Evolutionary conservation across 179 eudicot species (phyloP).

Genomic region (Actinidia chinensis): DNA sequence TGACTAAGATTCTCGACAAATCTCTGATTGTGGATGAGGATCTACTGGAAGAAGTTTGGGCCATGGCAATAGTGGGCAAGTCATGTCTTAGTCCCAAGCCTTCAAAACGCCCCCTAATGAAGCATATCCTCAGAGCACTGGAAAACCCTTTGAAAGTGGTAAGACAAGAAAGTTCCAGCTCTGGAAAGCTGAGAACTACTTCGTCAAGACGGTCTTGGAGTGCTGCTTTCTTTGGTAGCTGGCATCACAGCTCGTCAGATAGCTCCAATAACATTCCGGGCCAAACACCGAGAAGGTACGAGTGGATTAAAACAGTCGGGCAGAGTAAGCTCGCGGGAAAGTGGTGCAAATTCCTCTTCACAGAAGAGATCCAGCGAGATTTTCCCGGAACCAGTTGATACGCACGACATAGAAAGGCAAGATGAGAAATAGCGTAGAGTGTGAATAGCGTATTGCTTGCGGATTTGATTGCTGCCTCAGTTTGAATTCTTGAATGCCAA

Average conservation of each 20-base stretch:
- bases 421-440: slow-evolving; percentile 30
- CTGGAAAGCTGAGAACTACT: slow-evolving; percentile 59
- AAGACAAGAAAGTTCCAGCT: slow-evolving; percentile 60
- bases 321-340: slow-evolving; percentile 57
- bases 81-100: slow-evolving; percentile 83
- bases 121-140: slow-evolving; percentile 70
- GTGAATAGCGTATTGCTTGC: background rate
- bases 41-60: slow-evolving; percentile 88
- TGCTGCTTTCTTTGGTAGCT: slow-evolving; percentile 77
- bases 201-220: slow-evolving; percentile 79
- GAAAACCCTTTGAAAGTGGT: slow-evolving; percentile 92
- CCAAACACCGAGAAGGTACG: slow-evolving; percentile 35
- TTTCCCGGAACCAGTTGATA: slow-evolving; percentile 59
- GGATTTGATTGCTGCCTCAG: background rate
- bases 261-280: slow-evolving; percentile 25
- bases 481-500: background rate
- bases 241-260: slow-evolving; percentile 69
- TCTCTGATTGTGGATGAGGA: slow-evolving; percentile 76
- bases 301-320: slow-evolving; percentile 47
- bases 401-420: slow-evolving; percentile 49
- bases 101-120: slow-evolving; percentile 76
- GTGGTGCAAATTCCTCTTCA: slow-evolving; percentile 50
- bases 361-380: slow-evolving; percentile 64
- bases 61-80: slow-evolving; percentile 80
- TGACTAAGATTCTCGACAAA: slow-evolving; percentile 70